Evolutionary conservation across 225 moss, liverwort and hornwort genomes (phyloP), one percentile per base, ranked within the genome.

Genomic region (Bryum argenteum): DNA sequence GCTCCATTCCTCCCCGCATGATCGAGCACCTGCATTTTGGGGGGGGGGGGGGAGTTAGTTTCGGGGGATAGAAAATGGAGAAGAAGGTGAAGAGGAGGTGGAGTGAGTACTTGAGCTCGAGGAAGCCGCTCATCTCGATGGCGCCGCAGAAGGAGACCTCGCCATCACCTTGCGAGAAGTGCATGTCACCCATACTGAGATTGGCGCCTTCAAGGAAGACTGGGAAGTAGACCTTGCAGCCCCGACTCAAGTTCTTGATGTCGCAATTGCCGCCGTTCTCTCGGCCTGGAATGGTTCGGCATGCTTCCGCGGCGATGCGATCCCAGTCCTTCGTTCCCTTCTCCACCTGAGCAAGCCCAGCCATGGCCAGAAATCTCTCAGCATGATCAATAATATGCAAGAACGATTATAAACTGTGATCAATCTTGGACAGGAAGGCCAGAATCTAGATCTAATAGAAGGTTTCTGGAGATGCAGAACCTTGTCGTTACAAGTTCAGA

Each of bases 91-190:
- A 33, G 33, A 33, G 7, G 33, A 33, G 33, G 33, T 33, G 7
- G 4, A 2, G 26, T 42, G 6, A 68, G 1, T 82, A 93, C 93
- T 91, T 93, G 71, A 93, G 85, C 77, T 91, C 91, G 41, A 93
- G 88, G 53, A 85, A 93, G 54, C 91, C 93, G 75, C 91, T 91
- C 93, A 93, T 93, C 78, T 93, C 93, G 41, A 93, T 93, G 71
- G 89, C 93, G 26, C 93, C 93, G 59, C 93, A 93, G 73, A 93
- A 93, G 38, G 93, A 93, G 61, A 93, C 91, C 85, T 93, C 93
- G 24, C 93, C 93, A 75, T 91, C 93, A 21, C 93, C 93, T 77
- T 93, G 93, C 7, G 91, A 91, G 78, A 93, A 93, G 77, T 91
- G 91, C 91, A 91, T 87, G 82, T 93, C 91, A n/a, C 91, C 93